Evolutionary conservation across 1,284 basidiomycete genomes (phyloP).

Genomic region (Boletus mariae): DNA sequence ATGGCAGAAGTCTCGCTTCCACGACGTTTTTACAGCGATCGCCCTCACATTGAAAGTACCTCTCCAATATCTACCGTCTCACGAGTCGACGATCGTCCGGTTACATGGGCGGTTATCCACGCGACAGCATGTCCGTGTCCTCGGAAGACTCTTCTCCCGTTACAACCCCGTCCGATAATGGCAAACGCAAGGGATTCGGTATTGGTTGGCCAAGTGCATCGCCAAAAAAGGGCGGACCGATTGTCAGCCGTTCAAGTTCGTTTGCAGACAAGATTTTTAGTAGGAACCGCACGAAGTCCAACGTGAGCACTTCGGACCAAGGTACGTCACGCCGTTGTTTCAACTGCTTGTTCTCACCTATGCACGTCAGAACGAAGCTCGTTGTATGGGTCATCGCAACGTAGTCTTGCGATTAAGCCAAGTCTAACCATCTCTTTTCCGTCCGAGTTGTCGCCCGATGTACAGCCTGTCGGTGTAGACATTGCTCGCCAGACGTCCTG

Average conservation of each 20-base stretch:
- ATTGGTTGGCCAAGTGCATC: slow-evolving; percentile 45
- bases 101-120: slow-evolving; percentile 36
- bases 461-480: slow-evolving; percentile 14
- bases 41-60: slow-evolving; percentile 40
- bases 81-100: slow-evolving; percentile 36
- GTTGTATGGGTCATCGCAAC: slow-evolving; percentile 26
- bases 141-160: slow-evolving; percentile 53
- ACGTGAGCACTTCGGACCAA: slow-evolving; percentile 28
- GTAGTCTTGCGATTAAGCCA: slow-evolving; percentile 20
- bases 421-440: slow-evolving; percentile 23
- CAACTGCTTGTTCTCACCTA: neutral
- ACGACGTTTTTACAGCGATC: slow-evolving; percentile 33
- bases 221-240: slow-evolving; percentile 43
- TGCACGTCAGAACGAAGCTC: slow-evolving; percentile 24
- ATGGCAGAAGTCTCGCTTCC: slow-evolving; percentile 31
- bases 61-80: slow-evolving; percentile 44
- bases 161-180: slow-evolving; percentile 44
- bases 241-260: slow-evolving; percentile 43
- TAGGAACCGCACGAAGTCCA: slow-evolving; percentile 48
- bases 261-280: slow-evolving; percentile 56
- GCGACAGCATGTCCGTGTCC: slow-evolving; percentile 50
- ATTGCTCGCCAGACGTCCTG: slow-evolving; percentile 38
- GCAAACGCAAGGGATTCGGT: slow-evolving; percentile 30
- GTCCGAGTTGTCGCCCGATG: slow-evolving; percentile 15
- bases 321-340: slow-evolving; percentile 19